Conservation (phyloP, 805 yeast species). For the Pichia eremophila region DNA sequence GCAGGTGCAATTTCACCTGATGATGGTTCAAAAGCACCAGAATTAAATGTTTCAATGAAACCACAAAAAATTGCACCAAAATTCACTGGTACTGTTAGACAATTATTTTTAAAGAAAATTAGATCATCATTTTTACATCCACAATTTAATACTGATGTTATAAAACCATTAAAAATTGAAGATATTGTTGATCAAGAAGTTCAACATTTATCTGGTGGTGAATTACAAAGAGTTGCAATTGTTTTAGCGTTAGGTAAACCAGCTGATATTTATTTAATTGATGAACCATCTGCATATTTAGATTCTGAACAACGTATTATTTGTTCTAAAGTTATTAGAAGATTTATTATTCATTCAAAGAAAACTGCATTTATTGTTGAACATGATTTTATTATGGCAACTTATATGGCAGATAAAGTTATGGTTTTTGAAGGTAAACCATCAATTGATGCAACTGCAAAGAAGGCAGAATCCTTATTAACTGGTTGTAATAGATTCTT, state of each 20-base stretch:
- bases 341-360: conserved; percentile 91
- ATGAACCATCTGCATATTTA: conserved; percentile 97
- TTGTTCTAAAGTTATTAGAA: conserved; percentile 96
- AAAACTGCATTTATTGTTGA: conserved; percentile 99
- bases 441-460: conserved; percentile 75
- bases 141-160: conserved; percentile 97
- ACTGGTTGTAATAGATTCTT: conserved; percentile 97
- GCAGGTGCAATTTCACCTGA: conserved; percentile 93
- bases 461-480: conserved; percentile 82
- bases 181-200: conserved; percentile 96
- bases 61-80: conserved; percentile 99
- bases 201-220: conserved; percentile 98
- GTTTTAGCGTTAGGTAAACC: conserved; percentile 87
- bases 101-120: conserved; percentile 91
- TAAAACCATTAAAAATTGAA: conserved; percentile 89
- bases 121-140: conserved; percentile 91
- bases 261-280: conserved; percentile 94
- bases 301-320: conserved; percentile 99
- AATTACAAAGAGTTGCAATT: conserved; percentile 97
- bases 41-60: conserved; percentile 90
- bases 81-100: conserved; percentile 97
- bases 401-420: conserved; percentile 96
- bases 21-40: conserved; percentile 68
- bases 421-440: conserved; percentile 97
- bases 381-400: conserved; percentile 99